Base-by-base conservation (phyloP, 176 grass and related monocot genomes). In the Poa annua region DNA sequence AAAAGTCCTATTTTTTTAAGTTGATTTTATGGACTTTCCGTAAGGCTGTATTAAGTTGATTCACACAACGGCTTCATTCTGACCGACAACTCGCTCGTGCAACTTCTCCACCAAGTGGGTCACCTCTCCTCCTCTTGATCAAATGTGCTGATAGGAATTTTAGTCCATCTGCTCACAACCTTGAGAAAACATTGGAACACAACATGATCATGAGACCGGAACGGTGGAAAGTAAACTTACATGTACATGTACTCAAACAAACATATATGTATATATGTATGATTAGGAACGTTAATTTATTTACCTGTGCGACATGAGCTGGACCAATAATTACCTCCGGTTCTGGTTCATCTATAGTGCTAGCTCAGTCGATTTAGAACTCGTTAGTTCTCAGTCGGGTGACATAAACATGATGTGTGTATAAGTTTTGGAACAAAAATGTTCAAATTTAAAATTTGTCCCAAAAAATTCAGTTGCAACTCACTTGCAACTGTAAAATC, bases 141-240 rank as follows among this genome's bases (percentile, higher is more conserved):
- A 17, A 90, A 45, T 16, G 7, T 26, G 2, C 17, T 29, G 15
- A 90, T 84, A 20, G 88, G 88, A 55, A 90, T 90, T n/a, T 84
- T 79, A 24, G 88, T 87, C 70, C 79, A 81, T 29, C 56, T 21
- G 56, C 61, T 81, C 65, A 76, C 71, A 21, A 66, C 55, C 55
- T 62, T 45, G 21, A 84, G 34, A 13, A 22, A 74, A 25, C 20
- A 24, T 51, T 20, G 29, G 1, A 83, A n/a, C 38, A 32, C 38
- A 26, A 81, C 60, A 78, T 24, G 52, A 60, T 11, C n/a, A 57
- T 22, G 20, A 57, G n/a, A 10, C 3, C 45, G 38, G 2, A 78
- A 61, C 2, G 16, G n/a, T 59, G 55, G n/a, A 59, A 4, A 60
- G 1, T 36, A 65, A 51, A 38, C 13, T 8, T 5, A 35, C 22